Evolutionary conservation across 2,329 filamentous ascomycete genomes (phyloP), one percentile per base, ranked within the genome.

Genomic region (Fusarium mangiferae): DNA sequence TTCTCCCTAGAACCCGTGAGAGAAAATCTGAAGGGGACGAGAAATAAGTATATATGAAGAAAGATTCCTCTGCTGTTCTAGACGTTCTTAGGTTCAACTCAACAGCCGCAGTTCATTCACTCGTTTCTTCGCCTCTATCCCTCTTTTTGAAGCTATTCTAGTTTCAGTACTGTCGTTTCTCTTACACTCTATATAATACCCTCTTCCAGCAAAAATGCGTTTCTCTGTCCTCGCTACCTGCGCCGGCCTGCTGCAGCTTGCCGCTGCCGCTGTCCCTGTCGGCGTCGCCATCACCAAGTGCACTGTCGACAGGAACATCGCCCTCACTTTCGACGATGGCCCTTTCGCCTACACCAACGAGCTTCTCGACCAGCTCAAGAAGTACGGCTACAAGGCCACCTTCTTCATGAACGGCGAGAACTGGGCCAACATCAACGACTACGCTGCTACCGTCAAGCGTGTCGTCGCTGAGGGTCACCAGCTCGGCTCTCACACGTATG

Each of bases 381-480:
- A 54, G 66, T 70, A 70, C 41, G 66, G 66, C 33, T 70, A 70
- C 67, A 70, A 70, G 67, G 67, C 67, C 6, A 70, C 67, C n/a
- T 70, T 70, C 63, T 78, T 78, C 63, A 59, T 78, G 52, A 78
- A 77, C 36, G 76, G 76, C 9, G 35, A 73, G 12, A 78, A 78
- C 73, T 77, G 64, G 52, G 76, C 44, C 18, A 66, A 70, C 57
- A 76, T 80, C 20, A 65, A 70, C 18, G 63, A 78, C 56, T 73
- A 79, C 52, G 26, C 45, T 18, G 42, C 70, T 6, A 70, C 68
- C 5, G 63, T 81, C 28, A 62, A 77, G 66, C 84, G 85, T 63
- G 87, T 87, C 81, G 68, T 86, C 68, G 68, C 78, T 52, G 73
- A 76, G 38, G 86, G 87, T 10, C 89, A 90, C 79, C 89, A 91